Conservation (phyloP, 1,284 basidiomycete species). For the Sporisorium sorghi region DNA sequence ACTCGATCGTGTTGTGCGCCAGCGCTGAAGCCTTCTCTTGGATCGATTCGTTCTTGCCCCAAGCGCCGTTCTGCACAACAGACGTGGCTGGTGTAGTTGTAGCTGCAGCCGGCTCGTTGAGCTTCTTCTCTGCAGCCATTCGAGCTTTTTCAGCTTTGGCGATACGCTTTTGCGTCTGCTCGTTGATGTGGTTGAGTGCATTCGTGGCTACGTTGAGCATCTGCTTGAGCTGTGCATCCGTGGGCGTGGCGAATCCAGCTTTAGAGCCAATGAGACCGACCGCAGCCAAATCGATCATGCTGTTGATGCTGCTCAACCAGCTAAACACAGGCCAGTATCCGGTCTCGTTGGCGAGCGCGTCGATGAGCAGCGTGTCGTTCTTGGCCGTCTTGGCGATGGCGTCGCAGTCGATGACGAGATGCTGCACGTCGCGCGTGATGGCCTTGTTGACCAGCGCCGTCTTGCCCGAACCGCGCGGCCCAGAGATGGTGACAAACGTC, state of each 20-base stretch:
- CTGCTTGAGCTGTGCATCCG: conserved; percentile 84
- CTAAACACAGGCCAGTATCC: conserved; percentile 77
- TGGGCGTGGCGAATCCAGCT: conserved; percentile 85
- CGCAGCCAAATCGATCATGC: conserved; percentile 89
- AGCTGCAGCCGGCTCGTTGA: conserved; percentile 5
- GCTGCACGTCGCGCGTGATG: conserved; percentile 38
- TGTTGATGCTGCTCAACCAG: conserved; percentile 85
- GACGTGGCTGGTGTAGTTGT: conserved; percentile 15
- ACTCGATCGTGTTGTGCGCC: conserved; percentile 27
- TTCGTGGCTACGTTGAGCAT: conserved; percentile 83
- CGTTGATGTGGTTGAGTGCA: conserved; percentile 78
- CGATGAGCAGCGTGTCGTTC: conserved; percentile 79
- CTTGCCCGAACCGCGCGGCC: conserved; percentile 93
- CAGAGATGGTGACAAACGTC: conserved; percentile 81
- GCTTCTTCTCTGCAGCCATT: conserved; percentile 43
- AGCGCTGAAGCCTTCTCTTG: conserved; percentile 36
- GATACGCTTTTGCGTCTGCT: conserved; percentile 56
- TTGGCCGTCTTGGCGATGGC: conserved; percentile 77
- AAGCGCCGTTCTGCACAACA: not conserved
- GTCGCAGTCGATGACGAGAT: conserved; percentile 81
- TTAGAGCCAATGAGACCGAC: conserved; percentile 95
- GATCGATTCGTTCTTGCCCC: conserved; percentile 22
- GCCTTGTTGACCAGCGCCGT: conserved; percentile 77
- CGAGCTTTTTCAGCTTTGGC: conserved; percentile 53
- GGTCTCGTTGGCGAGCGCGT: conserved; percentile 80